Conservation (phyloP, 805 yeast species). For the Saturnispora ahearnii region DNA sequence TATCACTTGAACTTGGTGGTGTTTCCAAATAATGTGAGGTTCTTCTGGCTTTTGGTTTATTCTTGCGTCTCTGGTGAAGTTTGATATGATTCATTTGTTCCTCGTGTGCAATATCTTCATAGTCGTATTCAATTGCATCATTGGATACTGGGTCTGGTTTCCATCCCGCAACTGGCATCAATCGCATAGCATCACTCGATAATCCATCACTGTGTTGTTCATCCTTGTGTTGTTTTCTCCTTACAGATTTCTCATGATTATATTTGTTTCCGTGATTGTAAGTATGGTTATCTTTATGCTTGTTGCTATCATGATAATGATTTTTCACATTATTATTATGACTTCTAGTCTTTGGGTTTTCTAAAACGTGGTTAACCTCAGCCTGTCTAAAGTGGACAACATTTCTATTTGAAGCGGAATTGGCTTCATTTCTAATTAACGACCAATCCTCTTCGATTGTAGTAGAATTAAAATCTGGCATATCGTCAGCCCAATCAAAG, state of each 20-base stretch:
- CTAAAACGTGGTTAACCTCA: background rate
- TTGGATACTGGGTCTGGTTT: constrained; percentile 1
- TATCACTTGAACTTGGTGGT: constrained; percentile 4
- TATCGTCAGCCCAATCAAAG: constrained; percentile 6
- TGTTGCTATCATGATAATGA: background rate
- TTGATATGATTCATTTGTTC: background rate
- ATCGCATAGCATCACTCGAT: constrained; percentile 4
- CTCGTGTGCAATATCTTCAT: constrained; percentile 3
- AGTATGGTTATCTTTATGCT: background rate
- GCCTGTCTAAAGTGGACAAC: too few relatives aligned
- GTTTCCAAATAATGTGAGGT: background rate
- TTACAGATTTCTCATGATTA: background rate
- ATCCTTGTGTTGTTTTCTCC: background rate
- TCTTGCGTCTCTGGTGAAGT: background rate
- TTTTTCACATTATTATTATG: background rate
- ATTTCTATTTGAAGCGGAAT: background rate
- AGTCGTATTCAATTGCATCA: constrained; percentile 4
- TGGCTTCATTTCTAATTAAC: background rate
- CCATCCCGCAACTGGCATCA: constrained; percentile 11
- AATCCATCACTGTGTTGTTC: background rate
- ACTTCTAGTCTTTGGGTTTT: background rate
- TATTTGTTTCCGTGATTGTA: background rate
- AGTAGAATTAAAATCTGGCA: background rate
- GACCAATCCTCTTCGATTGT: background rate
- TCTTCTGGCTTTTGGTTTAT: background rate